Percentiles rank a stretch among this genome's conserved stretches.
Conservation (phyloP, 2,329 filamentous ascomycete species). For the Exophiala calicioides region DNA sequence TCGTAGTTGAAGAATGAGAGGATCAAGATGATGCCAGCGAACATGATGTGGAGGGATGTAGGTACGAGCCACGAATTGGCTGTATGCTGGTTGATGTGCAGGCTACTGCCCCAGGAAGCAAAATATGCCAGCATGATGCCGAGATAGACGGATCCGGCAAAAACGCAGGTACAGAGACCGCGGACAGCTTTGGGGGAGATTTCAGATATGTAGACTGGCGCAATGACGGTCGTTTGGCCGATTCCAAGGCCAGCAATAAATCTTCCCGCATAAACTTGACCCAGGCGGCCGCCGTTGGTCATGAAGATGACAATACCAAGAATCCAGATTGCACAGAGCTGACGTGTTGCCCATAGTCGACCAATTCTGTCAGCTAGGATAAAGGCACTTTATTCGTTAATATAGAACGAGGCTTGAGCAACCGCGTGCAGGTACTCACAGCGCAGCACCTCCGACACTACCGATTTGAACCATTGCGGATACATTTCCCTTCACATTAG, state of each 20-base stretch:
- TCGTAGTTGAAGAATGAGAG: slow-evolving; percentile 70
- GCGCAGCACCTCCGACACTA: slow-evolving; percentile 39
- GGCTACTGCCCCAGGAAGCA: slow-evolving; percentile 49
- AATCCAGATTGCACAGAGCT: slow-evolving; percentile 29
- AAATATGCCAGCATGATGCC: slow-evolving; percentile 78
- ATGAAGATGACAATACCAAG: slow-evolving; percentile 37
- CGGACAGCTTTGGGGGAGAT: slow-evolving; percentile 68
- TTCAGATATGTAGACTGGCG: slow-evolving; percentile 71
- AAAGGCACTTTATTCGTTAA: slow-evolving; percentile 26
- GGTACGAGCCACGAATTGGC: slow-evolving; percentile 61
- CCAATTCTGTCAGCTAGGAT: slow-evolving; percentile 35
- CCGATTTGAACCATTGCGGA: slow-evolving; percentile 45
- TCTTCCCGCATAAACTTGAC: slow-evolving; percentile 46
- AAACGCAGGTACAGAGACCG: slow-evolving; percentile 72
- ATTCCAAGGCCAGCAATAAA: slow-evolving; percentile 46
- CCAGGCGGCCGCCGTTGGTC: slow-evolving; percentile 38
- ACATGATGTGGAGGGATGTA: slow-evolving; percentile 75
- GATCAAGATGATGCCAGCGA: slow-evolving; percentile 69
- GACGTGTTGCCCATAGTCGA: slow-evolving; percentile 27
- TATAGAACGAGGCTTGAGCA: too few species aligned
- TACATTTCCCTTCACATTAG: slow-evolving; percentile 40
- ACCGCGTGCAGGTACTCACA: slow-evolving; percentile 36
- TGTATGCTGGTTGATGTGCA: slow-evolving; percentile 53
- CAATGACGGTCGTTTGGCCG: slow-evolving; percentile 45
- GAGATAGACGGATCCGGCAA: slow-evolving; percentile 71